These are phyloP conservation scores for Stramenopiles sp. DNA, from an alignment of 352 stramenopile species.

Conservation along the genomic window DNA sequence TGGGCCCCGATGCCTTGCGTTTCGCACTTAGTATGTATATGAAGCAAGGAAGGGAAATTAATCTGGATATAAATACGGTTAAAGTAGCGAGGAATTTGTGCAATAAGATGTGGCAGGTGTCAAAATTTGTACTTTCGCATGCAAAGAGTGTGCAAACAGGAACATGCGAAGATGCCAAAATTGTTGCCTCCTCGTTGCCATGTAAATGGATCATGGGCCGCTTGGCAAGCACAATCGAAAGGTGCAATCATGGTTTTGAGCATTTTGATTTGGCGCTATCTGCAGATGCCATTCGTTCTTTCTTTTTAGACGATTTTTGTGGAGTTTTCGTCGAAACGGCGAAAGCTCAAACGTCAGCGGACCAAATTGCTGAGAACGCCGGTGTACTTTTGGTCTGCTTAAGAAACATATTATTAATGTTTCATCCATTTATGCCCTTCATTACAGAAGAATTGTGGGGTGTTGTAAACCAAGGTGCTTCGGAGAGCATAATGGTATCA, in stretches of 20 bases:
- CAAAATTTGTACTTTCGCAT: constrained; percentile 73
- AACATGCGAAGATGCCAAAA: neutral
- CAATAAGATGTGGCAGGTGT: constrained; percentile 99
- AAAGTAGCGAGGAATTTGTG: constrained; percentile 98
- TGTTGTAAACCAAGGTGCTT: neutral
- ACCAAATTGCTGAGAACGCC: neutral
- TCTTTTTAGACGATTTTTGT: constrained; percentile 59
- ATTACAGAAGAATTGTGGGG: constrained; percentile 93
- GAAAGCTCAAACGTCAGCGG: neutral
- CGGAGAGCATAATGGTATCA: neutral
- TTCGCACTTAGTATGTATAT: constrained; percentile 89
- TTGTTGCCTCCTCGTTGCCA: neutral
- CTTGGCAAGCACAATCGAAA: constrained; percentile 38
- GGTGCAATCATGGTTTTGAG: constrained; percentile 40
- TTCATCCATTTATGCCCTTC: constrained; percentile 98
- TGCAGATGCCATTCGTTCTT: constrained; percentile 43
- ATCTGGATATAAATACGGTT: constrained; percentile 96
- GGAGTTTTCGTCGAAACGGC: constrained; percentile 32
- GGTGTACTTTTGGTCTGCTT: constrained; percentile 77
- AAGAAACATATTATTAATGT: constrained; percentile 76
- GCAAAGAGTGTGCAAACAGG: neutral
- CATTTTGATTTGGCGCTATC: constrained; percentile 42
- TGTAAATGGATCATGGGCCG: constrained; percentile 51
- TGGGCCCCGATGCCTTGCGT: constrained; percentile 87
- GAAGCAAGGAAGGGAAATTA: constrained; percentile 83